Percentiles rank a stretch among this genome's conserved stretches.
Evolutionary conservation across 306 rosid species (phyloP).

Genomic region (Castanea sativa): DNA sequence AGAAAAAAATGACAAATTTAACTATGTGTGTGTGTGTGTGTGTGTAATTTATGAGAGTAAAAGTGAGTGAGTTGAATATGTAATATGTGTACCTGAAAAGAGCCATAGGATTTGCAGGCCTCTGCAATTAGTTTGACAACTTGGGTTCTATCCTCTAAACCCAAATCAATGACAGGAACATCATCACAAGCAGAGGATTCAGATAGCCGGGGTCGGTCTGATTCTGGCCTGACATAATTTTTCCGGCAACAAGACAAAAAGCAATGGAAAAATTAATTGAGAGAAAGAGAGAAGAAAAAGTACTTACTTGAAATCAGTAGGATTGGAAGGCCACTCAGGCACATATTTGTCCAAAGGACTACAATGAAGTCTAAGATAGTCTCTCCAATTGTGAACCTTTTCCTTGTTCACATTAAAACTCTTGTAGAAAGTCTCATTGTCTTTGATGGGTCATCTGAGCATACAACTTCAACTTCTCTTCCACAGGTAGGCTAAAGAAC

Average conservation of each 20-base stretch:
- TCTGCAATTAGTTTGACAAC: conserved; percentile 41
- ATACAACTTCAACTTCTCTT: conserved; percentile 74
- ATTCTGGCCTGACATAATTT: conserved; percentile 72
- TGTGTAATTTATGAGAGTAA: no score
- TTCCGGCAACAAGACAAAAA: conserved; percentile 38
- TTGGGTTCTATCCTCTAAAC: conserved; percentile 20
- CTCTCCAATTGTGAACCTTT: conserved; percentile 67
- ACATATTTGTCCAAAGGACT: conserved; percentile 62
- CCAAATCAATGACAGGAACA: conserved; percentile 73
- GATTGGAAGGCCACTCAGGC: conserved; percentile 84
- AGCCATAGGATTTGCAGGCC: conserved; percentile 71
- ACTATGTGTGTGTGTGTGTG: no score
- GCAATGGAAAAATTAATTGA: no score
- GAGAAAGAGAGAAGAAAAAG: not conserved
- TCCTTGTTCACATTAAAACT: no score
- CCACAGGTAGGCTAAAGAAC: conserved; percentile 64
- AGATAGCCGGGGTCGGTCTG: conserved; percentile 67
- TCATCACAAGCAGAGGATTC: conserved; percentile 51
- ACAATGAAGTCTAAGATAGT: conserved; percentile 83
- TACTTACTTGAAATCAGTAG: conserved; percentile 70
- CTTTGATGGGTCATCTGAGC: conserved; percentile 82
- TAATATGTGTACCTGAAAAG: conserved; percentile 65
- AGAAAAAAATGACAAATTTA: not conserved
- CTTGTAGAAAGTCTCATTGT: conserved; percentile 56
- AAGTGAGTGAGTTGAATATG: no score